Base-by-base conservation (phyloP, 768 basidiomycete genomes). In the Clathrus columnatus region DNA sequence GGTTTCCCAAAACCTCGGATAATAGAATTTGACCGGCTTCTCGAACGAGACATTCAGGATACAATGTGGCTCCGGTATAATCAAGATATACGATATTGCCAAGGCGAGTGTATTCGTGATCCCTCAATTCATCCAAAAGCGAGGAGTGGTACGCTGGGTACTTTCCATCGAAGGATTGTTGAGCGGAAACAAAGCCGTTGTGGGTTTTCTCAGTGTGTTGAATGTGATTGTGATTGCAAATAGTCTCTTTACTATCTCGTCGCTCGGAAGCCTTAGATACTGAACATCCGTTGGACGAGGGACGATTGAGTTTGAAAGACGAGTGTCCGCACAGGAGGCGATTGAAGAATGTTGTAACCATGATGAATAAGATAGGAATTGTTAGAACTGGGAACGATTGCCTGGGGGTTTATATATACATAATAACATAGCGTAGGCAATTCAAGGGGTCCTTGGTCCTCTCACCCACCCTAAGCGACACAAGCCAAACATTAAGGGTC, bases 41-140 rank as follows among this genome's bases (percentile, higher is more conserved):
- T 29, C 75, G 76, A 56, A 91, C 77, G 30, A 91, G 79, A 61
- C 82, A 84, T 61, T 87, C 84, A 10, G 88, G 88, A 59, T 87
- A 88, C 32, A 90, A 72, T 0, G 86, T 78, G 21, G 85, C 87
- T 28, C 88, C 89, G 87, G 90, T 91, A 60, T 85, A 91, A 63
- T 91, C 88, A 57, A 88, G 83, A 56, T 91, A 91, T 6, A 83
- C 84, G 16, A 18, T 23, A 70, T 90, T 86, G 16, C 26, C 46
- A 42, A 86, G 71, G 51, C 85, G 70, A 5, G 72, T 57, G 60
- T 77, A 85, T 65, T 87, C 84, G 0, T 74, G 80, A 59, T 75
- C 72, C 47, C 85, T 79, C 10, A 87, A 74, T 0, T 78, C 75
- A 62, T 87, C 85, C 52, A 87, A 64, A 54, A 82, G 83, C 7